Percentiles rank a stretch among this genome's conserved stretches.
These are phyloP conservation scores for Aspergillus sparsus DNA, from an alignment of 495 filamentous ascomycete species.

Conservation along the genomic window DNA sequence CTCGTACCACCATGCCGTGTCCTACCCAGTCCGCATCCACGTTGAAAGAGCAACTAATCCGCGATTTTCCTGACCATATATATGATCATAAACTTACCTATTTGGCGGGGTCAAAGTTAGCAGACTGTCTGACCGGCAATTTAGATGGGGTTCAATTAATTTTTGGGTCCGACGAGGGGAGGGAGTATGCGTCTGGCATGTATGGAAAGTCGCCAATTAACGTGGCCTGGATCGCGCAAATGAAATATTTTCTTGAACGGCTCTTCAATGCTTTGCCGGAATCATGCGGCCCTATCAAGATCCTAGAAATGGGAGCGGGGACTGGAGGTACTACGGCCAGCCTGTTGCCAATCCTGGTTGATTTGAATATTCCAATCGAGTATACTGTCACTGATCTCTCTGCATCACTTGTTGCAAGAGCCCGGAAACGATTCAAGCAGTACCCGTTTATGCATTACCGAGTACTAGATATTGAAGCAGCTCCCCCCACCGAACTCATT, in stretches of 20 bases:
- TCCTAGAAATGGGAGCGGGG: conserved; percentile 49
- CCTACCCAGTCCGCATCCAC: too few relatives aligned
- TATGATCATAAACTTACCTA: background rate
- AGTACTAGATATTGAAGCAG: conserved; percentile 42
- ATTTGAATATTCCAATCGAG: conserved; percentile 24
- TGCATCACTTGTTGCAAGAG: conserved; percentile 38
- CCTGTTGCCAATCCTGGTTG: conserved; percentile 18
- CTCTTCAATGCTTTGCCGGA: background rate
- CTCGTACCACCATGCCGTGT: too few relatives aligned
- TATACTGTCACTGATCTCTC: conserved; percentile 54
- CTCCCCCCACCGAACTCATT: conserved; percentile 26
- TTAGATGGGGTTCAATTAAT: conserved; percentile 35
- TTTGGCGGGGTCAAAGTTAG: background rate
- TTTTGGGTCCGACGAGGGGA: conserved; percentile 32
- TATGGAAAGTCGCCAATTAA: conserved; percentile 36
- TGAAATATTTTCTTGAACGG: conserved; percentile 16
- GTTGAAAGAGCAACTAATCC: too few relatives aligned
- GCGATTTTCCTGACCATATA: background rate
- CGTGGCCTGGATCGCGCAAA: background rate
- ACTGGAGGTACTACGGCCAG: conserved; percentile 44
- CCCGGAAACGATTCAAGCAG: conserved; percentile 32
- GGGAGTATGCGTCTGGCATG: conserved; percentile 29
- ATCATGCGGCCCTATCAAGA: conserved; percentile 20
- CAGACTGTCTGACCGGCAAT: conserved; percentile 27
- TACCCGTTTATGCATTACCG: conserved; percentile 40